Evolutionary conservation across 768 basidiomycete species (phyloP).

Genomic region (Lentinula aciculospora): DNA sequence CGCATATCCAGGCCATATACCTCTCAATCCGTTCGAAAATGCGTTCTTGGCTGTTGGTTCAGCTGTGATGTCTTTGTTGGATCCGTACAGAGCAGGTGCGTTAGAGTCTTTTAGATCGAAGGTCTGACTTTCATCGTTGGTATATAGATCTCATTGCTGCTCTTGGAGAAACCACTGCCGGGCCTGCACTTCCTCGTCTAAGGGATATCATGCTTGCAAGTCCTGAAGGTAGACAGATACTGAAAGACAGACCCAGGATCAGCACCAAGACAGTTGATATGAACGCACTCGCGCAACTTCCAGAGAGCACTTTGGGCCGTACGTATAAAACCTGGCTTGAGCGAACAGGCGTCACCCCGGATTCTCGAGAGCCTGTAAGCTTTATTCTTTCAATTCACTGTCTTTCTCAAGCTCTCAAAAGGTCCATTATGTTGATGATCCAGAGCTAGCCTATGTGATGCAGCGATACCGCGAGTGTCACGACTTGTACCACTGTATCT

Average conservation of each 20-base stretch:
- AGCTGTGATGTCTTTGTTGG: constrained; percentile 71
- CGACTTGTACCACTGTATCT: constrained; percentile 94
- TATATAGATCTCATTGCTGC: constrained; percentile 88
- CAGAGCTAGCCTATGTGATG: constrained; percentile 96
- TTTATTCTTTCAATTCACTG: neutral
- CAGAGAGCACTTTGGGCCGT: constrained; percentile 78
- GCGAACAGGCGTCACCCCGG: constrained; percentile 84
- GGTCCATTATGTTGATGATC: constrained; percentile 94
- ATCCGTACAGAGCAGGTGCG: constrained; percentile 80
- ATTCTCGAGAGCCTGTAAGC: constrained; percentile 82
- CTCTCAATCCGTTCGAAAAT: constrained; percentile 77
- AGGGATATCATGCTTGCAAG: constrained; percentile 74
- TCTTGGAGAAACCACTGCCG: constrained; percentile 89
- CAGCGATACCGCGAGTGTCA: constrained; percentile 97
- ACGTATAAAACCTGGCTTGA: constrained; percentile 90
- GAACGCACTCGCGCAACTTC: constrained; percentile 54
- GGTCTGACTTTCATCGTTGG: neutral
- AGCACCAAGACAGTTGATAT: constrained; percentile 75
- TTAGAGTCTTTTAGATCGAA: neutral
- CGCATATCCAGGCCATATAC: constrained; percentile 76
- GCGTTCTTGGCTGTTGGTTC: constrained; percentile 83
- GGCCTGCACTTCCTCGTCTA: constrained; percentile 66
- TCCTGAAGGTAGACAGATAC: constrained; percentile 77
- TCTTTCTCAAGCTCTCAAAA: too few relatives aligned
- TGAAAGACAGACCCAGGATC: constrained; percentile 80